Evolutionary conservation across 192 early-diverging fungal genomes (phyloP).

Genomic region (Phycomyces blakesleeanus): DNA sequence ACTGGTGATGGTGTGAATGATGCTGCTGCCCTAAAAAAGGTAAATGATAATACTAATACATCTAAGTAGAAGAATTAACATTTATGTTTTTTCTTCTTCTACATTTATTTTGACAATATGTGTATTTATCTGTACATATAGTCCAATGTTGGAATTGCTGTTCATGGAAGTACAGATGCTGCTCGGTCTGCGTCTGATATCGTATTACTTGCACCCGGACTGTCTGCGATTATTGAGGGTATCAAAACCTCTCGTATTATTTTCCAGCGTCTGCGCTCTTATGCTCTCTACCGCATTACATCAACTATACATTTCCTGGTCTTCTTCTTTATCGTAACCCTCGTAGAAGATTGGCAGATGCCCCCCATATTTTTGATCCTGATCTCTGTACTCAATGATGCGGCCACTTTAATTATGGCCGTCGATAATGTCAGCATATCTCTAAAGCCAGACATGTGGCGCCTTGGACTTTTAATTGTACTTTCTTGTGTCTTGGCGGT

Average conservation of each 20-base stretch:
- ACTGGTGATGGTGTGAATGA: slow-evolving; percentile 86
- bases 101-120: slow-evolving; percentile 29
- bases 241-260: slow-evolving; percentile 67
- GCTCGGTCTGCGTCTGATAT: slow-evolving; percentile 78
- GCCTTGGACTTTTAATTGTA: slow-evolving; percentile 62
- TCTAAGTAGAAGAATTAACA: no score
- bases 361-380: slow-evolving; percentile 63
- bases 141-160: slow-evolving; percentile 77
- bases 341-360: slow-evolving; percentile 61
- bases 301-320: slow-evolving; percentile 77
- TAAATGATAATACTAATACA: no score
- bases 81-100: slow-evolving; percentile 14
- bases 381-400: slow-evolving; percentile 71
- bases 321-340: slow-evolving; percentile 72
- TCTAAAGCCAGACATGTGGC: slow-evolving; percentile 67
- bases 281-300: slow-evolving; percentile 70
- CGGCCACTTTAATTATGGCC: slow-evolving; percentile 67
- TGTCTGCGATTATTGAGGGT: slow-evolving; percentile 75
- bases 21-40: slow-evolving; percentile 77
- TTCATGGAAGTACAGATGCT: slow-evolving; percentile 73
- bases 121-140: neutral
- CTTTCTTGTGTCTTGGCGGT: slow-evolving; percentile 60
- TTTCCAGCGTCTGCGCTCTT: slow-evolving; percentile 70
- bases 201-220: slow-evolving; percentile 60
- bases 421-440: slow-evolving; percentile 71